Percentiles rank a stretch among this genome's conserved stretches.
phyloP scores from a whole-genome alignment of 208 protist species.

The Vickermania ingenoplastis region DNA sequence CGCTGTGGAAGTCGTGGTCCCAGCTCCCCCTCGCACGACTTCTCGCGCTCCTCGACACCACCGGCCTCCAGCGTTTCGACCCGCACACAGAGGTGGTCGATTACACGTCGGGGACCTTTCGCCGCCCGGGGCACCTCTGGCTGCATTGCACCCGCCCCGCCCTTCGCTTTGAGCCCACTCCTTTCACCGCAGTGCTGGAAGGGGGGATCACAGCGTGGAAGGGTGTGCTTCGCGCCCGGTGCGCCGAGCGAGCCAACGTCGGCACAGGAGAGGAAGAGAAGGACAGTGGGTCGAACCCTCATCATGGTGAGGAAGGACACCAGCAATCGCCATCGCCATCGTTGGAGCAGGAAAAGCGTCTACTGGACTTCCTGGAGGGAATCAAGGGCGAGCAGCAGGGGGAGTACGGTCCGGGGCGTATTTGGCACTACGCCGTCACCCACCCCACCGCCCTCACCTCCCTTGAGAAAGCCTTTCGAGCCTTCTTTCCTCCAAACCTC shows the following conservation, averaged over 20 bases:
- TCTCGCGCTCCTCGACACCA: conserved; percentile 75
- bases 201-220: conserved; percentile 13
- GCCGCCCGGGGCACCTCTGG: conserved; percentile 11
- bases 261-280: neutral
- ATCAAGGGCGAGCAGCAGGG: neutral
- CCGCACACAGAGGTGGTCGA: conserved; percentile 14
- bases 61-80: conserved; percentile 55
- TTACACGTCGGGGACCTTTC: conserved; percentile 29
- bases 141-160: neutral
- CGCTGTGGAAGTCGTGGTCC: too few species aligned
- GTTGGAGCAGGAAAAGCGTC: neutral
- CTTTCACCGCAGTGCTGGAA: conserved; percentile 11
- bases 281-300: neutral
- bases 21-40: conserved; percentile 61
- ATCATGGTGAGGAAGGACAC: too few species aligned
- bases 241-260: neutral
- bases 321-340: too few species aligned
- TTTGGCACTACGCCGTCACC: neutral
- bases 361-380: too few species aligned
- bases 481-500: too few species aligned
- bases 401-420: too few species aligned
- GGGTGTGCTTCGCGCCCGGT: neutral
- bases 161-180: neutral
- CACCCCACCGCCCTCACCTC: neutral
- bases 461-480: too few species aligned